phyloP scores from a whole-genome alignment of 352 stramenopile species.

The Pythium diclinum region DNA sequence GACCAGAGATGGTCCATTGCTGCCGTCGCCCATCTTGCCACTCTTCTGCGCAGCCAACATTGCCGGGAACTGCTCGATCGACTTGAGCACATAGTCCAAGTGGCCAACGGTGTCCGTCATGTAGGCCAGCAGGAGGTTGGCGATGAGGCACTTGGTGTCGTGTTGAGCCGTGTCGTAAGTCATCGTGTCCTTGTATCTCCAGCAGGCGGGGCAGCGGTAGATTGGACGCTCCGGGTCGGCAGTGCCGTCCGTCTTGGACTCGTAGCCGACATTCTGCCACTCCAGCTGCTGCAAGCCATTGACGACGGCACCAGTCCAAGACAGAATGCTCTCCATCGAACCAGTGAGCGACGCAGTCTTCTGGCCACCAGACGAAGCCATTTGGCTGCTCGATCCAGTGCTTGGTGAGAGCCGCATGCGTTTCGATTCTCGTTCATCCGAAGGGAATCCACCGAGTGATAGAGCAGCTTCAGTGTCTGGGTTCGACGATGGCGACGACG shows the following conservation, averaged over 20 bases:
- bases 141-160: conserved; percentile 81
- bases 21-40: conserved; percentile 30
- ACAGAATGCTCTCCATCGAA: conserved; percentile 73
- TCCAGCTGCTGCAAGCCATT: conserved; percentile 76
- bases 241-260: conserved; percentile 67
- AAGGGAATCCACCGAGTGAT: conserved; percentile 47
- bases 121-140: conserved; percentile 78
- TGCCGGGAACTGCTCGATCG: conserved; percentile 66
- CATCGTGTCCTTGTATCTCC: conserved; percentile 84
- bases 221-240: conserved; percentile 72
- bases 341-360: conserved; percentile 40
- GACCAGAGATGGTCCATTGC: conserved; percentile 17
- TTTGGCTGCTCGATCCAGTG: conserved; percentile 1
- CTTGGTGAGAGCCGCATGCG: conserved; percentile 41
- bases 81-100: conserved; percentile 76
- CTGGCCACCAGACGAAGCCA: conserved; percentile 25
- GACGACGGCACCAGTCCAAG: conserved; percentile 70
- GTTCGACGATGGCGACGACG: conserved; percentile 67
- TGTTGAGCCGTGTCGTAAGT: conserved; percentile 81
- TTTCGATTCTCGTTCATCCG: conserved; percentile 62
- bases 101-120: conserved; percentile 76
- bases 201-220: conserved; percentile 79
- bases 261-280: conserved; percentile 79
- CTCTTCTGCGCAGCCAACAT: conserved; percentile 59
- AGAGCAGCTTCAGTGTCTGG: conserved; percentile 59